Conservation (phyloP, 257 asterid species). For the Nicotiana tabacum region DNA sequence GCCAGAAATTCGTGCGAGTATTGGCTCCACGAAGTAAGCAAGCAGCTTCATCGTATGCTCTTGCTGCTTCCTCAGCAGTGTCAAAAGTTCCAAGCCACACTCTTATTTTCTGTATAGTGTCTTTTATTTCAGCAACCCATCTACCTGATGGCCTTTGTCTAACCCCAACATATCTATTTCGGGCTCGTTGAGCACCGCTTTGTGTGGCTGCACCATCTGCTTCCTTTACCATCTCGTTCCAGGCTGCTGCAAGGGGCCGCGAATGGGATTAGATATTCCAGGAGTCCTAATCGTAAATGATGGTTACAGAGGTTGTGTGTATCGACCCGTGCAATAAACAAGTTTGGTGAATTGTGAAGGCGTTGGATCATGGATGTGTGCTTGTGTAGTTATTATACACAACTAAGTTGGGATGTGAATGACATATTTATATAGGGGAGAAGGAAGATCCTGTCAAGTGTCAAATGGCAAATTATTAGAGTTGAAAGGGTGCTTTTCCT, state of each 20-base stretch:
- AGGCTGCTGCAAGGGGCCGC: not conserved
- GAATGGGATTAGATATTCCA: not conserved
- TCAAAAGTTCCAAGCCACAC: constrained; percentile 21
- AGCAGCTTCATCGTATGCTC: constrained; percentile 41
- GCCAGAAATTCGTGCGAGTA: constrained; percentile 83
- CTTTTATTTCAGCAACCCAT: constrained; percentile 21
- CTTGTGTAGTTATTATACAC: not conserved
- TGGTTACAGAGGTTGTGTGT: not conserved
- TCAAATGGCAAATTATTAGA: not conserved
- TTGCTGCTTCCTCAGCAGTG: constrained; percentile 19
- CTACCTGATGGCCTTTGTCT: constrained; percentile 18
- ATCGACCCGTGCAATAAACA: not conserved
- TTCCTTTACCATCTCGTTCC: constrained; percentile 25
- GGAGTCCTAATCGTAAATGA: not conserved
- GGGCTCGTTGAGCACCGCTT: constrained; percentile 38
- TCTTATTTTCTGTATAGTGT: constrained; percentile 18
- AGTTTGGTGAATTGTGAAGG: not conserved
- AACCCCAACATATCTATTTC: constrained; percentile 49
- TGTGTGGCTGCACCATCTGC: constrained; percentile 19
- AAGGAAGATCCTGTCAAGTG: not conserved
- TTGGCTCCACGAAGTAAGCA: constrained; percentile 81
- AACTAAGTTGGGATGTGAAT: not conserved
- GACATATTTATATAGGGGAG: not conserved
- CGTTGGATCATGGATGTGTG: not conserved
- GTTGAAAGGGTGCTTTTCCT: not conserved